A percentile compares a stretch with the other conserved stretches of the same genome.
Conservation (phyloP, 371 early-diverging fungal genomes). For the Coemansia sp. region DNA sequence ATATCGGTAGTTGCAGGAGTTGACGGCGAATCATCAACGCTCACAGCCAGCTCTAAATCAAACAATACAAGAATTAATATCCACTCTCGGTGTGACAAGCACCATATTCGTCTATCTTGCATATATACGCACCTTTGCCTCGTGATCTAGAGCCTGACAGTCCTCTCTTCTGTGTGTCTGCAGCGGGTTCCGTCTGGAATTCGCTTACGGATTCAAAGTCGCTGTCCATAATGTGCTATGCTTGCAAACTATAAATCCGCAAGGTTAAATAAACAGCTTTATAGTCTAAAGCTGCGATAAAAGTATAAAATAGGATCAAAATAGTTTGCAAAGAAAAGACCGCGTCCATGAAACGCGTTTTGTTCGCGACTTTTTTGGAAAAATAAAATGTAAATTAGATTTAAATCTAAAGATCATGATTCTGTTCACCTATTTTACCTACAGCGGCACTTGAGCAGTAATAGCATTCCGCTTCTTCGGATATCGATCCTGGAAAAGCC, state of each 20-base stretch:
- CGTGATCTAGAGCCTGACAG: not conserved
- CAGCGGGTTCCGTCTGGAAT: not conserved
- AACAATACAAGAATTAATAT: not conserved
- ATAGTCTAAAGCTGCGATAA: not conserved
- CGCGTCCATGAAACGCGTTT: no score
- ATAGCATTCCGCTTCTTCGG: not conserved
- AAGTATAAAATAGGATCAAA: not conserved
- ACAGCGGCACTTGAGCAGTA: not conserved
- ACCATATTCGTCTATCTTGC: not conserved
- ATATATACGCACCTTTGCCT: slow-evolving; percentile 4
- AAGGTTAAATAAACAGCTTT: no score
- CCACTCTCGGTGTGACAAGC: not conserved
- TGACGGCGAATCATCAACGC: not conserved
- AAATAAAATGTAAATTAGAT: no score
- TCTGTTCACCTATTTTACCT: no score
- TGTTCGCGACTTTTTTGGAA: no score
- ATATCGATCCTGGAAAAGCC: not conserved
- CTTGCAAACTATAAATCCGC: no score
- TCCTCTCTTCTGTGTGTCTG: slow-evolving; percentile 3
- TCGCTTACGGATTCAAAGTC: slow-evolving; percentile 11
- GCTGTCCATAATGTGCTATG: slow-evolving; percentile 1
- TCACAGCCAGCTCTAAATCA: not conserved
- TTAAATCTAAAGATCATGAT: no score
- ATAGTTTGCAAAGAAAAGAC: no score
- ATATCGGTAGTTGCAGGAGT: not conserved